Evolutionary conservation across 2,329 filamentous ascomycete genomes (phyloP).

Genomic region (Purpureocillium lavendulum): DNA sequence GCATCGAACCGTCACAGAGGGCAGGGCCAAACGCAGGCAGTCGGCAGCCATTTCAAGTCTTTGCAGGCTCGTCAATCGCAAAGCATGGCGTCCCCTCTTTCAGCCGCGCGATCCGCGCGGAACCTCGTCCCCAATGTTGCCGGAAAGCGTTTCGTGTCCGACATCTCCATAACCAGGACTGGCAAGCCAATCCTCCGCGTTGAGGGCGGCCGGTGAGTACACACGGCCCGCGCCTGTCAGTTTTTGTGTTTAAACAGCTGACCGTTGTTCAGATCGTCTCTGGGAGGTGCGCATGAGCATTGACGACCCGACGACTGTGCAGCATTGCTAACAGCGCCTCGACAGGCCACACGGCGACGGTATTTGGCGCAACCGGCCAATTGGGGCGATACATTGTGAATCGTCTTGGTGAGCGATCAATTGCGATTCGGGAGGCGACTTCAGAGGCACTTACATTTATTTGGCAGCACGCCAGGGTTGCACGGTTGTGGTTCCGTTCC

Average conservation of each 20-base stretch:
- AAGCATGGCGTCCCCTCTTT: conserved; percentile 50
- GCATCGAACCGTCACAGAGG: conserved; percentile 7
- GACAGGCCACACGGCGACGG: conserved; percentile 86
- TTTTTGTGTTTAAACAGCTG: no score
- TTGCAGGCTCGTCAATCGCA: conserved; percentile 18
- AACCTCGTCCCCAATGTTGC: conserved; percentile 36
- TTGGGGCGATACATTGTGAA: conserved; percentile 97
- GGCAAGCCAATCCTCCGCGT: conserved; percentile 89
- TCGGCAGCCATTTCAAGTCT: conserved; percentile 20
- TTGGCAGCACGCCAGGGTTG: conserved; percentile 77
- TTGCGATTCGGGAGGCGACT: conserved; percentile 7
- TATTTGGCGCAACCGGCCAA: conserved; percentile 95
- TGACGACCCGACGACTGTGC: not conserved
- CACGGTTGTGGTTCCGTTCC: conserved; percentile 85
- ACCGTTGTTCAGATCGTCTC: conserved; percentile 61
- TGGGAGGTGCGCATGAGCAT: conserved; percentile 59
- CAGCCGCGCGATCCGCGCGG: conserved; percentile 45
- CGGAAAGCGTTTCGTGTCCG: conserved; percentile 54
- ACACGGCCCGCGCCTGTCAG: no score
- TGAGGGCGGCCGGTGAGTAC: conserved; percentile 75
- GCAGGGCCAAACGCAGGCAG: conserved; percentile 15
- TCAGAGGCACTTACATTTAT: conserved; percentile 11
- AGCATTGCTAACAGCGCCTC: conserved; percentile 15
- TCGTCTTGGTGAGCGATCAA: conserved; percentile 55
- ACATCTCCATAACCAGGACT: conserved; percentile 88